Evolutionary conservation across 768 basidiomycete genomes (phyloP), one percentile per base, ranked within the genome.

Genomic region (Hortiboletus flavorubellus): DNA sequence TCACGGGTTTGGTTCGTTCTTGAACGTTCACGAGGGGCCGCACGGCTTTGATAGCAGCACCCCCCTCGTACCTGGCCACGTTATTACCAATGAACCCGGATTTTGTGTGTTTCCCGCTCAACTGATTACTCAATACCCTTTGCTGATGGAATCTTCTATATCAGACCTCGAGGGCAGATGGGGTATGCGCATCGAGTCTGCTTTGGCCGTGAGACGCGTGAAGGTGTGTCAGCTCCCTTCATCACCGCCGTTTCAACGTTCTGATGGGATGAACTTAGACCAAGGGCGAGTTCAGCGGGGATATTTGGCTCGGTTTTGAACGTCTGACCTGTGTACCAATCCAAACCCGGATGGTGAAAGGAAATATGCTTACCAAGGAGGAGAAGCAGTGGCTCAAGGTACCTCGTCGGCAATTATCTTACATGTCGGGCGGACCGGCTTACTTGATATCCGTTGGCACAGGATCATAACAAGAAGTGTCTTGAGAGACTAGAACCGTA

Each of bases 281-380:
- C 34, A 85, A 78, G 72, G 80, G 81, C 59, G 77, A 83, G 59
- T 87, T 84, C 68, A 87, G 84, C 58, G 87, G 86, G 29, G 78
- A 85, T 62, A 74, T 82, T 26, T 98, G 93, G 93, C 80, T 93
- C 35, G 89, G 87, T 8, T 98, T 96, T 69, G 91, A 95, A 71
- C 86, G 94, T 5, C 76, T 98, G 62, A 96, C 95, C 3, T 87
- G 90, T 73, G 94, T 98, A 10, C 96, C 96, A 4, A 97, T 98
- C 64, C 89, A 94, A 71, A 89, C 90, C 2, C 79, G 82, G 61
- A 89, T 98, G 84, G 86, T 98, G 49, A 89, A 92, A 66, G 88
- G 85, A 45, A 77, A 69, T 48, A 84, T 97, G 81, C 80, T 98
- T 53, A 84, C 87, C 16, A 90, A 87, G 67, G 87, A 89, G 56